phyloP scores from a whole-genome alignment of 345 rosid genomes.

The Acer yangbiense region DNA sequence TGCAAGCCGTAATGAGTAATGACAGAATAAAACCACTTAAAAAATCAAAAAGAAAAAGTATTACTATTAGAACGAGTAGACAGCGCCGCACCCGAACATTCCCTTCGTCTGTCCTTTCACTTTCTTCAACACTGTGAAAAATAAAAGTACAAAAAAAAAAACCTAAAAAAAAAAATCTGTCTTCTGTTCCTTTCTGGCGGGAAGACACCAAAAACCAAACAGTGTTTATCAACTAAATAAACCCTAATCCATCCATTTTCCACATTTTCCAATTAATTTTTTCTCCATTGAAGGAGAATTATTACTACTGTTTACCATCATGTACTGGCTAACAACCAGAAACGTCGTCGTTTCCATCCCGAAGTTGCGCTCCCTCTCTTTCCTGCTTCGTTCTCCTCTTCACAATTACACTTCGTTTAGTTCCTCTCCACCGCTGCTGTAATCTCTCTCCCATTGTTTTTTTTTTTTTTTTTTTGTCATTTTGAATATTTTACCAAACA shows the following conservation, averaged over 20 bases:
- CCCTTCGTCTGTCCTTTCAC: neutral
- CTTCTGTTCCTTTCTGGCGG: constrained; percentile 16
- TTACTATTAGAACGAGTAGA: neutral
- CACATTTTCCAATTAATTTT: neutral
- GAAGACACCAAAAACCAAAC: neutral
- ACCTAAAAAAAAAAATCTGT: too few species aligned
- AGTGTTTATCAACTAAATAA: neutral
- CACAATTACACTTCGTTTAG: constrained; percentile 37
- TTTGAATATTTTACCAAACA: too few species aligned
- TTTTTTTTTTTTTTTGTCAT: neutral
- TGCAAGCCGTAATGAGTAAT: too few species aligned
- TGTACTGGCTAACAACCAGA: constrained; percentile 74
- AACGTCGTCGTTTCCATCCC: constrained; percentile 65
- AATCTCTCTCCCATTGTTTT: constrained; percentile 26
- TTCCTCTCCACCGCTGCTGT: constrained; percentile 48
- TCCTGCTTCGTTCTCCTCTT: constrained; percentile 50
- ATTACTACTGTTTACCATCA: constrained; percentile 20
- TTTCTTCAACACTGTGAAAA: neutral
- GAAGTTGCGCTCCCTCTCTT: constrained; percentile 59
- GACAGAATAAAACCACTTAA: too few species aligned
- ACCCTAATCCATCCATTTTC: constrained; percentile 12
- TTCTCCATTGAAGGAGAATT: neutral
- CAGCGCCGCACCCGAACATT: neutral
- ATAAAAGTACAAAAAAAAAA: neutral
- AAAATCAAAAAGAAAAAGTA: neutral